Conservation (phyloP, 1,139 yeast genomes). For the Pichia sp. region DNA sequence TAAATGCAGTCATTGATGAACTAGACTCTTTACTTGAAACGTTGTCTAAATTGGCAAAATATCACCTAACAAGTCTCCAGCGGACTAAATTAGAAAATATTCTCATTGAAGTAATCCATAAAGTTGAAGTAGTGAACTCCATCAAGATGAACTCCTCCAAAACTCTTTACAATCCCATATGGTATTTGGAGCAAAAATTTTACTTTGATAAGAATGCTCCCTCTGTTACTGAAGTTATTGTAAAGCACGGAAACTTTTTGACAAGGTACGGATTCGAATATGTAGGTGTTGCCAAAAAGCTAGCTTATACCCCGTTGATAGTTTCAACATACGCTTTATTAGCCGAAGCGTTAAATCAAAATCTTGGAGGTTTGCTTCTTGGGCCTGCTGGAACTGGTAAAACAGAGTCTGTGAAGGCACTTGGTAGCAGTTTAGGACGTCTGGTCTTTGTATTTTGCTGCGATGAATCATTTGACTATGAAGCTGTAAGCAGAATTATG, state of each 20-base stretch:
- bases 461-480: conserved; percentile 82
- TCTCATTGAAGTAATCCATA: conserved; percentile 63
- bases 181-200: conserved; percentile 53
- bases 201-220: conserved; percentile 32
- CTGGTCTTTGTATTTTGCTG: conserved; percentile 85
- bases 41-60: neutral
- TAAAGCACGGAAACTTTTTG: conserved; percentile 46
- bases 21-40: too few relatives aligned
- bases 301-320: conserved; percentile 73
- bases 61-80: conserved; percentile 28
- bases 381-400: conserved; percentile 99
- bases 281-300: conserved; percentile 64
- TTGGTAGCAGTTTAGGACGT: conserved; percentile 73
- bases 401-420: conserved; percentile 82
- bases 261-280: conserved; percentile 77
- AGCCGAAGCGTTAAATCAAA: conserved; percentile 67
- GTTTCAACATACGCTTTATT: conserved; percentile 59
- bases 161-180: conserved; percentile 28
- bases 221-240: conserved; percentile 32
- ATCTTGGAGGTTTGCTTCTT: conserved; percentile 83
- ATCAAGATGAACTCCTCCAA: conserved; percentile 23
- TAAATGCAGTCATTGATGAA: too few relatives aligned
- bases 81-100: conserved; percentile 50
- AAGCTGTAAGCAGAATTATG: conserved; percentile 70
- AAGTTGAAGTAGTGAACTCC: conserved; percentile 35